Conservation (phyloP, 2,329 filamentous ascomycete genomes). For the Cercospora berteroae region DNA sequence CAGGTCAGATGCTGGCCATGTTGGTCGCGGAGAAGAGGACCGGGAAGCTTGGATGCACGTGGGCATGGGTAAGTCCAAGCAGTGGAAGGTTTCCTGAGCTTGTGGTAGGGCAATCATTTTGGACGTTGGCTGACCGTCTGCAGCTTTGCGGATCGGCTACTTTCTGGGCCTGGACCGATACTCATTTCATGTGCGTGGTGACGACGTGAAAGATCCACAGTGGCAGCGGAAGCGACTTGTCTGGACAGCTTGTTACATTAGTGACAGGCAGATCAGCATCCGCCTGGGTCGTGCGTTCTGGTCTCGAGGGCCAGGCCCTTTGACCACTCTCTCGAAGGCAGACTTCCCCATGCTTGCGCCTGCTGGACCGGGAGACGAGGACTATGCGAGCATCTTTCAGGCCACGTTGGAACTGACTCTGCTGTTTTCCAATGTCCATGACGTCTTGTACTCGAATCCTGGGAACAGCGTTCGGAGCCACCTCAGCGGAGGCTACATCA, state of each 20-base stretch:
- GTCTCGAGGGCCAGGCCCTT: slow-evolving; percentile 67
- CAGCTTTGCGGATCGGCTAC: slow-evolving; percentile 66
- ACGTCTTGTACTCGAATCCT: slow-evolving; percentile 70
- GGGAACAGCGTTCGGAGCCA: slow-evolving; percentile 68
- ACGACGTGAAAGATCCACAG: slow-evolving; percentile 57
- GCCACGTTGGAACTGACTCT: slow-evolving; percentile 70
- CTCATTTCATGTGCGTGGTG: slow-evolving; percentile 59
- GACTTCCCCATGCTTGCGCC: slow-evolving; percentile 67
- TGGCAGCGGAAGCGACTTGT: slow-evolving; percentile 64
- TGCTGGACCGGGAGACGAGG: slow-evolving; percentile 58
- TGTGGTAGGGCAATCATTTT: neutral
- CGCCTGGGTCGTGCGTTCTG: slow-evolving; percentile 71
- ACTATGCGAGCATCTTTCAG: slow-evolving; percentile 67
- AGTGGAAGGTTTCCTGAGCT: neutral
- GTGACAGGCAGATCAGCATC: slow-evolving; percentile 67
- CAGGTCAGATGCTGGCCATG: slow-evolving; percentile 57
- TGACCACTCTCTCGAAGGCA: slow-evolving; percentile 62
- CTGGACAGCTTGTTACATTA: slow-evolving; percentile 68
- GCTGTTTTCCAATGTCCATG: slow-evolving; percentile 70
- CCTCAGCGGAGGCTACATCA: slow-evolving; percentile 68
- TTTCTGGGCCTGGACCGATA: slow-evolving; percentile 68
- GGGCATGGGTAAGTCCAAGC: slow-evolving; percentile 46
- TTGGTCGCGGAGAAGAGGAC: slow-evolving; percentile 71
- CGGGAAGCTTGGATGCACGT: slow-evolving; percentile 76
- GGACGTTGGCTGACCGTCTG: neutral